Evolutionary conservation across 495 filamentous ascomycete genomes (phyloP), one percentile per base, ranked within the genome.

Genomic region (Penicillium salamii): DNA sequence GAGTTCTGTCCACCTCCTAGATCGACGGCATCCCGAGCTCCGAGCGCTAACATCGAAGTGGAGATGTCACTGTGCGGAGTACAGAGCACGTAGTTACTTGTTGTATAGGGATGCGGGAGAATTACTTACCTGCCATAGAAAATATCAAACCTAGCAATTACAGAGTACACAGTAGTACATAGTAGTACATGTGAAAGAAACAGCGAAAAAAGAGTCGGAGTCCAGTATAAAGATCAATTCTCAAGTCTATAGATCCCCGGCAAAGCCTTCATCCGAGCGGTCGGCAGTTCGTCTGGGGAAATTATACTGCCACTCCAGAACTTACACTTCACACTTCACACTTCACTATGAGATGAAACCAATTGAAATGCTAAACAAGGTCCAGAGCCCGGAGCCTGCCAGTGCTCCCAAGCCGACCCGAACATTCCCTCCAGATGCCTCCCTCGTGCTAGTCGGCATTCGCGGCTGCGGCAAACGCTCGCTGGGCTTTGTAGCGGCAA

Each of bases 391-490:
- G 23, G 23, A 26, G 23, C 23, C 23, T 8, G 23, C 15, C 23
- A 24, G 17, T 9, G 26, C 24, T 23, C 13, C 14, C 37, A 17
- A 42, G 19, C 32, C 35, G 54, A 14, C 52, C 56, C 5, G 85
- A 18, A 64, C 59, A 2, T 88, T 90, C 53, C 71, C 78, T 19
- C 63, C 77, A 1, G 73, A 86, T 63, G 85, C 87, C 3, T 90
- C 88, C 1, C 79, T 93, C 48, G 84, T 91, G 4, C 73, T 93
- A 6, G 78, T 91, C 26, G 89, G 89, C 28, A 82, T 88, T 42
- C 83, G 86, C 6, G 88, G 89, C 8, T 83, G 84, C 31, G 88
- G 88, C 14, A 91, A 91, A 67, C 81, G 86, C 19, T 89, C 85
- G 0, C 71, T 93, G 8, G 88, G 85, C 7, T 86, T 93, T 53